Evolutionary conservation across 768 basidiomycete genomes (phyloP).

Genomic region (Gymnopilus dilepis): DNA sequence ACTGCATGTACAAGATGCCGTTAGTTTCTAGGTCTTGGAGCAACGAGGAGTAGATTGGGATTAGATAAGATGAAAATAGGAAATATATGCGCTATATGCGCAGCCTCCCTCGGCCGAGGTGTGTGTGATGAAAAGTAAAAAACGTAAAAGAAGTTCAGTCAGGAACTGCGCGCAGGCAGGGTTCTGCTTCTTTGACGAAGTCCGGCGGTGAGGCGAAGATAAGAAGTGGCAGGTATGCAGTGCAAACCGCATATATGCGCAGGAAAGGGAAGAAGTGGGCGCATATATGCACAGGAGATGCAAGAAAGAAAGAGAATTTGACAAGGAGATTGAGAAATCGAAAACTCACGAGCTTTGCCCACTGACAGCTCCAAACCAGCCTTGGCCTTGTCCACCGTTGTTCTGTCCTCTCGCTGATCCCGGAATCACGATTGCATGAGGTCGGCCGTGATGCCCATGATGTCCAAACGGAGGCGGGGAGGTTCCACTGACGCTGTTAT

Average conservation of each 20-base stretch:
- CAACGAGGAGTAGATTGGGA: neutral
- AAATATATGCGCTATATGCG: neutral
- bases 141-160: neutral
- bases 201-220: neutral
- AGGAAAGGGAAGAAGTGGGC: neutral
- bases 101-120: neutral
- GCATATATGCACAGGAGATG: neutral
- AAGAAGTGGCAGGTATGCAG: neutral
- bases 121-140: neutral
- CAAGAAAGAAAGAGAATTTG: neutral
- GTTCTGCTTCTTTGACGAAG: neutral
- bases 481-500: slow-evolving; percentile 63
- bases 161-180: neutral
- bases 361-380: slow-evolving; percentile 34
- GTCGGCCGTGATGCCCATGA: slow-evolving; percentile 32
- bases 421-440: slow-evolving; percentile 77
- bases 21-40: slow-evolving; percentile 1
- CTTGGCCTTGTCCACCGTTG: slow-evolving; percentile 16
- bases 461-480: slow-evolving; percentile 44
- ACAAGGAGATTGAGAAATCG: neutral
- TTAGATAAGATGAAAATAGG: neutral
- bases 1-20: slow-evolving; percentile 22
- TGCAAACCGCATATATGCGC: neutral
- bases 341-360: slow-evolving; percentile 35
- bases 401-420: slow-evolving; percentile 25